Evolutionary conservation across 2,329 filamentous ascomycete species (phyloP).

Genomic region (Pseudocercospora macadamiae): DNA sequence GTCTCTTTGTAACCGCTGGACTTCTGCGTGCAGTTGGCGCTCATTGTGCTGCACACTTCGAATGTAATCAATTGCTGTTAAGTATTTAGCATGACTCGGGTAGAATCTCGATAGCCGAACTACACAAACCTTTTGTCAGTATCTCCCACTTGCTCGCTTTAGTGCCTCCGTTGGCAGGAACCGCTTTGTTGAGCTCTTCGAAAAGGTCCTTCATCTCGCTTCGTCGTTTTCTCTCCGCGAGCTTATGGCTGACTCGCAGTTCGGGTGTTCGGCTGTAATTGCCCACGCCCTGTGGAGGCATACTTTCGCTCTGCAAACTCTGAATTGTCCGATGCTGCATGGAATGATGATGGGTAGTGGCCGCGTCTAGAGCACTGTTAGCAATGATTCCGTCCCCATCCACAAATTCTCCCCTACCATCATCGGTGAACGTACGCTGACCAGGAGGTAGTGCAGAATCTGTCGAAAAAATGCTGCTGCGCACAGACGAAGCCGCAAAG

Average conservation of each 20-base stretch:
- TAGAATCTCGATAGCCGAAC: no score
- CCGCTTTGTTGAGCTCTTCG: slow-evolving; percentile 74
- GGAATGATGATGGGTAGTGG: slow-evolving; percentile 69
- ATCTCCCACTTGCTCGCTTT: slow-evolving; percentile 93
- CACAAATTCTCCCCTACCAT: slow-evolving; percentile 46
- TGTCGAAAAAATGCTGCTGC: slow-evolving; percentile 76
- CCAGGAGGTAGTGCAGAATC: slow-evolving; percentile 73
- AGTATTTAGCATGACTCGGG: slow-evolving; percentile 15
- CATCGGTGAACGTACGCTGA: slow-evolving; percentile 69
- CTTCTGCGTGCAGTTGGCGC: slow-evolving; percentile 43
- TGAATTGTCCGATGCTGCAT: slow-evolving; percentile 74
- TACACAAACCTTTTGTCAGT: slow-evolving; percentile 74
- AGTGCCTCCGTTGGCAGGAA: slow-evolving; percentile 78
- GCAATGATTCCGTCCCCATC: slow-evolving; percentile 4
- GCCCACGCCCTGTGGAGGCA: slow-evolving; percentile 59
- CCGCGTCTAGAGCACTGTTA: slow-evolving; percentile 38
- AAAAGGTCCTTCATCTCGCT: slow-evolving; percentile 90
- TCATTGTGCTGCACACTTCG: slow-evolving; percentile 43
- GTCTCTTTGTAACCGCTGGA: slow-evolving; percentile 48
- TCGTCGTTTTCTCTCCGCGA: slow-evolving; percentile 79
- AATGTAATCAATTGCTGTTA: slow-evolving; percentile 55
- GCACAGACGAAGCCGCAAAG: slow-evolving; percentile 74
- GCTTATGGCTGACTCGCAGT: slow-evolving; percentile 79
- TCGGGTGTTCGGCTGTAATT: slow-evolving; percentile 84
- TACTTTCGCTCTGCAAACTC: slow-evolving; percentile 64